Conservation (phyloP, 2,329 filamentous ascomycete species). For the Didymella glomerata region DNA sequence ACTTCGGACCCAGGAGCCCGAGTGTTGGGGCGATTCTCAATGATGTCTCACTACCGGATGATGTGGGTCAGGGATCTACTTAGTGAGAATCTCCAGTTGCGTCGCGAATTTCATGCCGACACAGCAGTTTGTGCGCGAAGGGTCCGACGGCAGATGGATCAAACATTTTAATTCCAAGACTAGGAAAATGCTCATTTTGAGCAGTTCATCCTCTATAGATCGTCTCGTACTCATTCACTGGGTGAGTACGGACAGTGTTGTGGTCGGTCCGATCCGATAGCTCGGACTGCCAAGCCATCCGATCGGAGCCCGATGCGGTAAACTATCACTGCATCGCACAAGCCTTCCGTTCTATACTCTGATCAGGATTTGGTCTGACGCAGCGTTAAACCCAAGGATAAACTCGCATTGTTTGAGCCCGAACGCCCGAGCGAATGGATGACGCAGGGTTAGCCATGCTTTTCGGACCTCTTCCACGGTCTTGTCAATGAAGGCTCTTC, state of each 20-base stretch:
- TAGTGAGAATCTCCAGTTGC: too few species aligned
- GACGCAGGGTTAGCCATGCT: background rate
- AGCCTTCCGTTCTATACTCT: background rate
- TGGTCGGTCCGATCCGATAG: background rate
- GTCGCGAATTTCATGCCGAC: too few species aligned
- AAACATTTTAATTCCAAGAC: too few species aligned
- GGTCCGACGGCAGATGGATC: too few species aligned
- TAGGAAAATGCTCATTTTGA: too few species aligned
- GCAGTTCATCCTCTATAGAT: too few species aligned
- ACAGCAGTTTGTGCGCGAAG: too few species aligned
- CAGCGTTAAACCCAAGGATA: background rate
- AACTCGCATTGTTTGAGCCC: background rate
- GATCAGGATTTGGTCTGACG: background rate
- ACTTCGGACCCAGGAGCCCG: too few species aligned
- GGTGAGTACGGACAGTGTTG: background rate
- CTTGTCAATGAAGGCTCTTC: background rate
- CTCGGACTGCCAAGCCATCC: background rate
- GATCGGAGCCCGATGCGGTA: background rate
- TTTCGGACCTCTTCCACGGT: background rate
- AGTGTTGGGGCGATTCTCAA: too few species aligned
- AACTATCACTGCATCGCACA: background rate
- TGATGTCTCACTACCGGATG: too few species aligned
- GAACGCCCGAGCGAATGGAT: background rate
- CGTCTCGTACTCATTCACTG: too few species aligned
- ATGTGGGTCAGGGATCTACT: too few species aligned